Evolutionary conservation across 1,139 yeast genomes (phyloP).

Genomic region (Yamadazyma mexicana): DNA sequence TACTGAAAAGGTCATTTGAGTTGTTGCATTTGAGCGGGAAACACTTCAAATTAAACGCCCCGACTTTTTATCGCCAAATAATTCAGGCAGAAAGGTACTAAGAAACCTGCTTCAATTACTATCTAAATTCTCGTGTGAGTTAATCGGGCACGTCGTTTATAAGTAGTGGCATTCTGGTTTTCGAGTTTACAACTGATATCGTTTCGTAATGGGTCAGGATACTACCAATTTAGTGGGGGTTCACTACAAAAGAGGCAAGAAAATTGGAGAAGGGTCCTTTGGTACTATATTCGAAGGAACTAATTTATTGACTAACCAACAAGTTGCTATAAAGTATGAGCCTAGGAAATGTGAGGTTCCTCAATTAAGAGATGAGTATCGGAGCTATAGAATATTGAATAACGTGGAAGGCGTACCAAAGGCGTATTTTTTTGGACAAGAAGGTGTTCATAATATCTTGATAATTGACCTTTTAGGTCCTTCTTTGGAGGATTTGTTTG

Average conservation of each 20-base stretch:
- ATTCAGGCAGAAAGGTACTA: too few relatives aligned
- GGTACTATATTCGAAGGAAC: slow-evolving; percentile 96
- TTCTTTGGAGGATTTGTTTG: slow-evolving; percentile 74
- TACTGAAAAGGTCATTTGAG: too few relatives aligned
- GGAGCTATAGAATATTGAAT: slow-evolving; percentile 65
- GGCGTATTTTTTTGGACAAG: slow-evolving; percentile 80
- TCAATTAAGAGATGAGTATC: slow-evolving; percentile 73
- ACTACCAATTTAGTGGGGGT: slow-evolving; percentile 49
- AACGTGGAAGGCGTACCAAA: slow-evolving; percentile 68
- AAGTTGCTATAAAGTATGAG: slow-evolving; percentile 78
- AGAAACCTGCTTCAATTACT: too few relatives aligned
- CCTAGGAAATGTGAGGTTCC: slow-evolving; percentile 82
- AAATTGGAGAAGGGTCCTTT: slow-evolving; percentile 97
- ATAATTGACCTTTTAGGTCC: slow-evolving; percentile 78
- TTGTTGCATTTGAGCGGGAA: too few relatives aligned
- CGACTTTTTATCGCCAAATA: too few relatives aligned
- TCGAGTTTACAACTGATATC: background rate
- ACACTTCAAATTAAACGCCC: too few relatives aligned
- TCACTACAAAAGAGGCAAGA: slow-evolving; percentile 93
- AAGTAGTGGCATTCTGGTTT: too few relatives aligned
- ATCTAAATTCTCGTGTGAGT: too few relatives aligned
- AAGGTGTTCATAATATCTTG: slow-evolving; percentile 72
- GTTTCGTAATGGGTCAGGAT: slow-evolving; percentile 11
- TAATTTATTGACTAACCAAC: slow-evolving; percentile 74
- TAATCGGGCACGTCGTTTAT: background rate